A percentile compares a stretch with the other conserved stretches of the same genome.
These are phyloP conservation scores for Phytopythium chamaehyphon DNA, from an alignment of 352 stramenopile genomes.

Conservation along the genomic window DNA sequence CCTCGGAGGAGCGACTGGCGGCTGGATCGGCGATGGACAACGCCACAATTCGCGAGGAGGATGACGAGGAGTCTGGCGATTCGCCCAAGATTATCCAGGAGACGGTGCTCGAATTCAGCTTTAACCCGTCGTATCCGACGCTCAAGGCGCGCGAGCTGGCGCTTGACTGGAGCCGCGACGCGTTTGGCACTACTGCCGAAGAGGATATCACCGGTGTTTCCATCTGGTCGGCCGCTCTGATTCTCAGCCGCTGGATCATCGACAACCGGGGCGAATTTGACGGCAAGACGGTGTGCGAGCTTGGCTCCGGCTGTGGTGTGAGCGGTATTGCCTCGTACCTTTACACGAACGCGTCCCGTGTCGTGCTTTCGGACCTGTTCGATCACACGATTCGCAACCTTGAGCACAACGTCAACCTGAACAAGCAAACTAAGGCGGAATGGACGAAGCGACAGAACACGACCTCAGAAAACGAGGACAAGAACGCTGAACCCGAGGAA, in stretches of 20 bases:
- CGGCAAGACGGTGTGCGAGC: constrained; percentile 74
- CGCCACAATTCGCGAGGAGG: constrained; percentile 57
- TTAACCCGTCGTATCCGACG: constrained; percentile 46
- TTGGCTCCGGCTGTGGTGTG: constrained; percentile 82
- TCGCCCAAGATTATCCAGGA: constrained; percentile 76
- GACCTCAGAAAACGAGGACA: constrained; percentile 11
- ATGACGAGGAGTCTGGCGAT: constrained; percentile 57
- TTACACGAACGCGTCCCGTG: constrained; percentile 66
- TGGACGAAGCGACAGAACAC: constrained; percentile 3
- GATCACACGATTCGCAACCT: constrained; percentile 80
- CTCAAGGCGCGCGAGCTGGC: constrained; percentile 75
- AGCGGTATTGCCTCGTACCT: constrained; percentile 72
- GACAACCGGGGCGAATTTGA: constrained; percentile 56
- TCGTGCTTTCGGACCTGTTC: constrained; percentile 86
- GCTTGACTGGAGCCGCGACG: constrained; percentile 79
- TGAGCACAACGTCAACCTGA: constrained; percentile 75
- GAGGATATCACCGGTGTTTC: constrained; percentile 87
- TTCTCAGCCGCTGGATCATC: constrained; percentile 83
- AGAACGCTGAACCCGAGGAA: constrained; percentile 9
- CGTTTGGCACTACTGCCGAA: constrained; percentile 72
- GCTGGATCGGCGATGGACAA: constrained; percentile 72
- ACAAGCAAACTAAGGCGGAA: constrained; percentile 26
- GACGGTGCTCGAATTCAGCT: constrained; percentile 78
- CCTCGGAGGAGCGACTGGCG: constrained; percentile 69
- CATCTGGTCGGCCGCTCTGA: constrained; percentile 86